These are phyloP conservation scores for Plasmopara viticola DNA, from an alignment of 352 stramenopile genomes.

Conservation along the genomic window DNA sequence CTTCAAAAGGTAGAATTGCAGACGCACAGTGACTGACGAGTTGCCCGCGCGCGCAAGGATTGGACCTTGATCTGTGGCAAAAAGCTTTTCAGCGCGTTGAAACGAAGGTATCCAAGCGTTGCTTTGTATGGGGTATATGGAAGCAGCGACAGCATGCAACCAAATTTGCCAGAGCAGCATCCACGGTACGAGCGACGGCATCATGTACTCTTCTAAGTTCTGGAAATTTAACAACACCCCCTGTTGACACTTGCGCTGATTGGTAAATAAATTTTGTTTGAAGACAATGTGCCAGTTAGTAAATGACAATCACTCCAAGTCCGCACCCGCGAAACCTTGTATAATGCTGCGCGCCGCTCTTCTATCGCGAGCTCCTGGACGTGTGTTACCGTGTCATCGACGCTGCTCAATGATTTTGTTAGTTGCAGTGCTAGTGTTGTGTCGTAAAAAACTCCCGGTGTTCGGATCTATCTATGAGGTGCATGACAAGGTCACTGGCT, in stretches of 20 bases:
- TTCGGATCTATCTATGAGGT: slow-evolving; percentile 56
- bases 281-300: slow-evolving; percentile 35
- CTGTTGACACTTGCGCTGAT: slow-evolving; percentile 2
- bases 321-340: background rate
- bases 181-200: slow-evolving; percentile 14
- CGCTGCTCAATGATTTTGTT: slow-evolving; percentile 10
- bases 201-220: slow-evolving; percentile 5
- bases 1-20: background rate
- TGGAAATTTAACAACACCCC: background rate
- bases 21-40: slow-evolving; percentile 51
- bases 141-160: slow-evolving; percentile 24
- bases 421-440: slow-evolving; percentile 25
- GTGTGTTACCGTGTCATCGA: slow-evolving; percentile 3
- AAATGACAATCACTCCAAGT: slow-evolving; percentile 24
- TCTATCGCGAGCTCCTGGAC: background rate
- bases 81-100: slow-evolving; percentile 83
- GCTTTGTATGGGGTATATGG: slow-evolving; percentile 67
- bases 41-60: slow-evolving; percentile 58
- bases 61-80: slow-evolving; percentile 63
- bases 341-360: slow-evolving; percentile 7
- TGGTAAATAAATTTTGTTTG: slow-evolving; percentile 6
- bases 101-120: slow-evolving; percentile 72
- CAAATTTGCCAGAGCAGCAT: slow-evolving; percentile 12
- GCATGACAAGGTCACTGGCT: slow-evolving; percentile 47
- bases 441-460: slow-evolving; percentile 22